These are phyloP conservation scores for Colletotrichum abscissum DNA, from an alignment of 2,329 filamentous ascomycete species.

Conservation along the genomic window DNA sequence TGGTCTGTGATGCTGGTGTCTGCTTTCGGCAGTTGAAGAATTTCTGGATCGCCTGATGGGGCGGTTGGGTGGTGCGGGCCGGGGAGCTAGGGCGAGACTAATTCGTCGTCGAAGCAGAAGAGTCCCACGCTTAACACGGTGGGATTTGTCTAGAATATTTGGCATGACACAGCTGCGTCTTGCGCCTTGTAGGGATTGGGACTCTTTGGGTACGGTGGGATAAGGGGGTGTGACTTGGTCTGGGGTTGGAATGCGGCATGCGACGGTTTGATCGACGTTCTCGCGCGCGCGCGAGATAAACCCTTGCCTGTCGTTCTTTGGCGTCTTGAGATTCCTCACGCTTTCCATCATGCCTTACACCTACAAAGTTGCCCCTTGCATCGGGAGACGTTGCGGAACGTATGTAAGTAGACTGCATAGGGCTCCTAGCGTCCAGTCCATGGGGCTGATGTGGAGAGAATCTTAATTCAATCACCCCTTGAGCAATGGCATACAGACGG, in stretches of 20 bases:
- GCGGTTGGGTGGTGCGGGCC: neutral
- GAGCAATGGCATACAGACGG: neutral
- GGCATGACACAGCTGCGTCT: neutral
- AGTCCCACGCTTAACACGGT: neutral
- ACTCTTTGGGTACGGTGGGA: neutral
- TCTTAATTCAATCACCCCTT: neutral
- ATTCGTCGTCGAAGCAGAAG: neutral
- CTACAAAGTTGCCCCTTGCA: neutral
- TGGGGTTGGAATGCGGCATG: neutral
- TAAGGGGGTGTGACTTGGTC: neutral
- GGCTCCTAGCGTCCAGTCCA: neutral
- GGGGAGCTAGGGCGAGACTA: neutral
- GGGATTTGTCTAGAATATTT: neutral
- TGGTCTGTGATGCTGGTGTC: neutral
- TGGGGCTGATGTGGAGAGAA: neutral
- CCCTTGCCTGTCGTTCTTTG: neutral
- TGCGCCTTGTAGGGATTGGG: conserved; percentile 1
- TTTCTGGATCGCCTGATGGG: neutral
- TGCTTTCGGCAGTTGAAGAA: conserved; percentile 11
- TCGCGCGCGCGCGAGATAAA: neutral
- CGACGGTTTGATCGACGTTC: conserved; percentile 25
- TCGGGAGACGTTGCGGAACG: neutral
- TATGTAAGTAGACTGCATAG: neutral
- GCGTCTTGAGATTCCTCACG: neutral
- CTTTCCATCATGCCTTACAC: neutral